Percentiles rank a stretch among this genome's conserved stretches.
These are phyloP conservation scores for Decorospora gaudefroyi DNA, from an alignment of 2,329 filamentous ascomycete genomes.

Conservation along the genomic window DNA sequence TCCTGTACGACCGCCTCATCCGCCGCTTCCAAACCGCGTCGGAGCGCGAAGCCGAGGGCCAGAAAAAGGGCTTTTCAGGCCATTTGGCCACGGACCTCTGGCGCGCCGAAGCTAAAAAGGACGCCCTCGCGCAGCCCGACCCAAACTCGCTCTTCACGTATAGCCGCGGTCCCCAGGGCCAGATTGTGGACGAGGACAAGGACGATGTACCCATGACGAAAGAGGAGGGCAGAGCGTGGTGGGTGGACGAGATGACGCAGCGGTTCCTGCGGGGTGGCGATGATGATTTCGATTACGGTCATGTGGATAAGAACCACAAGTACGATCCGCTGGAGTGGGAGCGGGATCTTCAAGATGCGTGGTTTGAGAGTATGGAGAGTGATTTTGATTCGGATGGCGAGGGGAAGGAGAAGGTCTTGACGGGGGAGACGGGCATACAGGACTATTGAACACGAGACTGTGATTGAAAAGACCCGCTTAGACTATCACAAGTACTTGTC, in stretches of 20 bases:
- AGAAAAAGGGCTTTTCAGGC: conserved; percentile 75
- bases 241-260: conserved; percentile 72
- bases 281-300: conserved; percentile 74
- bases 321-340: conserved; percentile 69
- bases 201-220: conserved; percentile 62
- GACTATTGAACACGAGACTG: conserved; percentile 53
- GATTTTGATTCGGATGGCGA: conserved; percentile 61
- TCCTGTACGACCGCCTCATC: conserved; percentile 80
- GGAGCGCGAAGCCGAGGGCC: conserved; percentile 75
- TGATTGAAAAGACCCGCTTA: conserved; percentile 58
- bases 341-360: conserved; percentile 70
- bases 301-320: conserved; percentile 72
- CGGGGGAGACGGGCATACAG: conserved; percentile 56
- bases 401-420: conserved; percentile 44
- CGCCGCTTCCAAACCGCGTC: conserved; percentile 73
- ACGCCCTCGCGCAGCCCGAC: conserved; percentile 61
- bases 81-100: conserved; percentile 76
- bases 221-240: conserved; percentile 69
- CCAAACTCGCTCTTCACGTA: conserved; percentile 57
- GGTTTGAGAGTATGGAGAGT: conserved; percentile 79
- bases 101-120: conserved; percentile 75
- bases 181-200: conserved; percentile 62
- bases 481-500: too few species aligned
- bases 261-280: conserved; percentile 77
- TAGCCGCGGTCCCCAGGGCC: conserved; percentile 57